A percentile compares a stretch with the other conserved stretches of the same genome.
These are phyloP conservation scores for Zychaea mexicana DNA, from an alignment of 371 early-diverging fungal species.

Conservation along the genomic window DNA sequence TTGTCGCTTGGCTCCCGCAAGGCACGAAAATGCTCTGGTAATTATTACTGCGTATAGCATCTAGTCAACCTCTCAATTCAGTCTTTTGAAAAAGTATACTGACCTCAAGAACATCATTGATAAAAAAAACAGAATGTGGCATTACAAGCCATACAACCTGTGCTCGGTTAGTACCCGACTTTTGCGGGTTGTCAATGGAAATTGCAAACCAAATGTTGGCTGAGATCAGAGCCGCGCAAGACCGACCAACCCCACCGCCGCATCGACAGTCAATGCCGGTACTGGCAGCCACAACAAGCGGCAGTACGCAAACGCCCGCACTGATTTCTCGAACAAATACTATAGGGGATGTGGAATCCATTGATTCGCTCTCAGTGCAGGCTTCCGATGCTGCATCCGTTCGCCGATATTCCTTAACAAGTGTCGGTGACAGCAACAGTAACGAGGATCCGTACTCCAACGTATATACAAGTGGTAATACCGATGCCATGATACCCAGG, in stretches of 20 bases:
- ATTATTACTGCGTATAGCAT: too few species aligned
- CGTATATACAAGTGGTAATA: background rate
- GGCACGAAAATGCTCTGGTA: conserved; percentile 60
- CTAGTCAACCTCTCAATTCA: background rate
- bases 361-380: conserved; percentile 12
- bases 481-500: background rate
- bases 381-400: conserved; percentile 5
- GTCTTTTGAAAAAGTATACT: too few species aligned
- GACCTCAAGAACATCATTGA: background rate
- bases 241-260: background rate
- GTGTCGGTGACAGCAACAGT: background rate
- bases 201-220: conserved; percentile 81
- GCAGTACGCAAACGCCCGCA: background rate
- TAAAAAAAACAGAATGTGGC: conserved; percentile 67
- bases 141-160: conserved; percentile 86
- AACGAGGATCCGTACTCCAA: background rate
- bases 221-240: conserved; percentile 63
- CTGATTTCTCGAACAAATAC: background rate
- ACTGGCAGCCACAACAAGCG: conserved; percentile 1
- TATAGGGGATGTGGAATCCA: background rate
- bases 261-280: conserved; percentile 9
- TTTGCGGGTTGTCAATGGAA: conserved; percentile 90
- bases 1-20: conserved; percentile 81
- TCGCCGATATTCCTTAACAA: background rate
- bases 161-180: conserved; percentile 84